These are phyloP conservation scores for Arbutus unedo DNA, from an alignment of 148 eudicot species.

Conservation along the genomic window DNA sequence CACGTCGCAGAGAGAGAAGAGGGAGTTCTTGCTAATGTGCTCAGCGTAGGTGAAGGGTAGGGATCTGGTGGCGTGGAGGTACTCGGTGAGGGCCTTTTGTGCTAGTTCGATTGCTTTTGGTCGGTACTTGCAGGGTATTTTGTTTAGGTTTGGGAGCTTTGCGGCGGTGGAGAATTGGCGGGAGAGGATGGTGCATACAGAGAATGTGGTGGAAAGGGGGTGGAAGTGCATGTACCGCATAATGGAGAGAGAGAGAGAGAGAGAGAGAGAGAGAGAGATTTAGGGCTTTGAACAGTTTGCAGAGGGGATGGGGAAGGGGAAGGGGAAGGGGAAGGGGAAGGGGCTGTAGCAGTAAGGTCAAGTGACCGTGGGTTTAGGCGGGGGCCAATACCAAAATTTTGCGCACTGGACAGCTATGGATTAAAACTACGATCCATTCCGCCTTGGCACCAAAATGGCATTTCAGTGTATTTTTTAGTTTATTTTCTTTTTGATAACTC, in stretches of 20 bases:
- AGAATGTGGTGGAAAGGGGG: not conserved
- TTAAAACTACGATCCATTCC: too few species aligned
- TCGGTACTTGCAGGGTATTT: constrained; percentile 44
- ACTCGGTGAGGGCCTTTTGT: constrained; percentile 51
- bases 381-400: too few species aligned
- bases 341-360: too few species aligned
- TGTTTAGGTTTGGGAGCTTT: constrained; percentile 31
- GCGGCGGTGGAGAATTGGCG: constrained; percentile 12
- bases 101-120: constrained; percentile 40
- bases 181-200: not conserved
- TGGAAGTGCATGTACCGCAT: not conserved
- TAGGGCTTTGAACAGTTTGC: not conserved
- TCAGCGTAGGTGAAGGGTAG: constrained; percentile 63
- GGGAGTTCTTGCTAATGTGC: constrained; percentile 43
- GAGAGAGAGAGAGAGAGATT: not conserved
- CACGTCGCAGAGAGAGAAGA: constrained; percentile 29
- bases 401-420: too few species aligned
- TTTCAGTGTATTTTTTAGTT: too few species aligned
- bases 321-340: too few species aligned
- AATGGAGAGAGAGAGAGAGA: not conserved
- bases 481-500: too few species aligned
- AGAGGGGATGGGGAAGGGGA: not conserved
- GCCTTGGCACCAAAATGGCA: too few species aligned
- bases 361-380: too few species aligned
- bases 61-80: constrained; percentile 56